A percentile compares a stretch with the other conserved stretches of the same genome.
Evolutionary conservation across 768 basidiomycete species (phyloP).

Genomic region (Infundibulicybe gibba): DNA sequence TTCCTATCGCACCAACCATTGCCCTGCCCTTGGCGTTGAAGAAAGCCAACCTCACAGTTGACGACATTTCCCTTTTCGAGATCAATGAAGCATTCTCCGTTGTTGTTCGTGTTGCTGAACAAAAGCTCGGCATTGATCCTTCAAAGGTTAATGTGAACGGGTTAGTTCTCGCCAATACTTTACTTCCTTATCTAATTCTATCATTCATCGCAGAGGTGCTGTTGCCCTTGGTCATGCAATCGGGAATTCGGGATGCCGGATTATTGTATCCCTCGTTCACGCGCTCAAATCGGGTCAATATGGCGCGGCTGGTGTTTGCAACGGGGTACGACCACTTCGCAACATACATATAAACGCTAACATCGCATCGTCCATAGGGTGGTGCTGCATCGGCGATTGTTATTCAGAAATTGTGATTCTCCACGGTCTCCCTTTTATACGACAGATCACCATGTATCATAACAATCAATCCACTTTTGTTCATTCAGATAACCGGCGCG

Average conservation of each 20-base stretch:
- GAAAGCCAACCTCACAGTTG: constrained; percentile 75
- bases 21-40: constrained; percentile 87
- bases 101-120: constrained; percentile 88
- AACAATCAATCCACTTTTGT: too few species aligned
- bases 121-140: constrained; percentile 79
- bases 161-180: constrained; percentile 34
- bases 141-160: constrained; percentile 89
- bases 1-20: constrained; percentile 91
- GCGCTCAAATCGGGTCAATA: constrained; percentile 91
- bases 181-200: constrained; percentile 10
- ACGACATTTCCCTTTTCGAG: constrained; percentile 91
- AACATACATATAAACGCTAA: not conserved
- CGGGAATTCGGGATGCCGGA: constrained; percentile 93
- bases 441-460: not conserved
- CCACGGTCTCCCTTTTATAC: constrained; percentile 9
- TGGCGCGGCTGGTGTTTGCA: constrained; percentile 95
- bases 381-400: constrained; percentile 91
- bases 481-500: too few species aligned
- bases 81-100: constrained; percentile 98
- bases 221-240: constrained; percentile 96
- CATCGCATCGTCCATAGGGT: constrained; percentile 47
- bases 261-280: constrained; percentile 90
- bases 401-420: constrained; percentile 75
- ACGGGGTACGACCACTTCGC: constrained; percentile 65
- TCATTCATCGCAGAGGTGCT: constrained; percentile 67